A percentile compares a stretch with the other conserved stretches of the same genome.
Evolutionary conservation across 805 yeast species (phyloP).

Genomic region (Kuraishia ogatae): DNA sequence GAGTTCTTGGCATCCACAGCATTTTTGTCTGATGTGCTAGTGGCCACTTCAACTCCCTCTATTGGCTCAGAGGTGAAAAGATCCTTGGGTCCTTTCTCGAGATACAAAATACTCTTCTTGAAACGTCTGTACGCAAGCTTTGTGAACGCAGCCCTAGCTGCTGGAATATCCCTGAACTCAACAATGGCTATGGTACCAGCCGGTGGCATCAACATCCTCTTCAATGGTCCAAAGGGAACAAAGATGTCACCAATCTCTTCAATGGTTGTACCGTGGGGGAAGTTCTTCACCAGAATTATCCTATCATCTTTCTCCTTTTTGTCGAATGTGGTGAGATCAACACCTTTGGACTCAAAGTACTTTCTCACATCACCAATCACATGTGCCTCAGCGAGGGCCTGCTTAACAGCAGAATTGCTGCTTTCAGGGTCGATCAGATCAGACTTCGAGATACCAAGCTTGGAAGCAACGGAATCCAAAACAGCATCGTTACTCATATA

Average conservation of each 20-base stretch:
- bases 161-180: conserved; percentile 73
- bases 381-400: conserved; percentile 95
- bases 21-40: conserved; percentile 23
- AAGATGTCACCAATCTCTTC: conserved; percentile 81
- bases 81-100: conserved; percentile 90
- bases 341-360: conserved; percentile 79
- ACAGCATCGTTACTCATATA: conserved; percentile 90
- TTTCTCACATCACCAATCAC: conserved; percentile 86
- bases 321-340: conserved; percentile 69
- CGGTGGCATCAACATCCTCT: conserved; percentile 86
- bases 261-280: conserved; percentile 77
- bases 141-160: conserved; percentile 84
- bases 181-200: conserved; percentile 94
- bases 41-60: conserved; percentile 22
- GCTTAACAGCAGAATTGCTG: conserved; percentile 85
- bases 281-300: conserved; percentile 78
- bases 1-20: conserved; percentile 35
- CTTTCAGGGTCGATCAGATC: conserved; percentile 84
- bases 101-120: conserved; percentile 77
- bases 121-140: conserved; percentile 83
- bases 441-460: conserved; percentile 75
- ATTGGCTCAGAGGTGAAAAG: conserved; percentile 58
- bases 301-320: conserved; percentile 69
- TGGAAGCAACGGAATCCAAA: conserved; percentile 77
- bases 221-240: conserved; percentile 68